Evolutionary conservation across 2,329 filamentous ascomycete genomes (phyloP).

Genomic region (Ophiosphaerella korrae): DNA sequence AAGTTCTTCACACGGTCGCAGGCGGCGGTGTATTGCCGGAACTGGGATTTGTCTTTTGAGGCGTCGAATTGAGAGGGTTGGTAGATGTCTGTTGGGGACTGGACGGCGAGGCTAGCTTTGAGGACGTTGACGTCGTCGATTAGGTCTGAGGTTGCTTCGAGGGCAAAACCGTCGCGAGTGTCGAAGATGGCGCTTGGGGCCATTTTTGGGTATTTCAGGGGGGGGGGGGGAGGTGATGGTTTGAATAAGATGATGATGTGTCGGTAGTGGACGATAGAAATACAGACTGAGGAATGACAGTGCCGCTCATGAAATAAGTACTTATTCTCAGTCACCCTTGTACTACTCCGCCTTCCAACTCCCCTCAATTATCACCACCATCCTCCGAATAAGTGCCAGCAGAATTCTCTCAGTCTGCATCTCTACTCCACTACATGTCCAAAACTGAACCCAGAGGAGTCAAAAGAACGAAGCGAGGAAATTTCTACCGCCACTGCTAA

Average conservation of each 20-base stretch:
- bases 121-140: slow-evolving; percentile 66
- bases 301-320: slow-evolving; percentile 11
- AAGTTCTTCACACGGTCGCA: slow-evolving; percentile 86
- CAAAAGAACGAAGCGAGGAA: slow-evolving; percentile 25
- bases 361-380: slow-evolving; percentile 9
- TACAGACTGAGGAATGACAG: too few relatives aligned
- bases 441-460: slow-evolving; percentile 17
- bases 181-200: slow-evolving; percentile 53
- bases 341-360: slow-evolving; percentile 10
- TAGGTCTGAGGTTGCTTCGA: slow-evolving; percentile 64
- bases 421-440: slow-evolving; percentile 23
- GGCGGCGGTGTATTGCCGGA: slow-evolving; percentile 82
- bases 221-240: not conserved
- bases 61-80: slow-evolving; percentile 70
- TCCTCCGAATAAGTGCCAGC: slow-evolving; percentile 17
- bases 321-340: slow-evolving; percentile 25
- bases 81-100: slow-evolving; percentile 57
- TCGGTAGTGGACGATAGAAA: too few relatives aligned
- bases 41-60: slow-evolving; percentile 77
- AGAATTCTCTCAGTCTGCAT: slow-evolving; percentile 23
- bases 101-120: slow-evolving; percentile 56
- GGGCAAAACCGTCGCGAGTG: slow-evolving; percentile 59
- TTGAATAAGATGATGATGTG: too few relatives aligned
- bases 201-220: slow-evolving; percentile 44
- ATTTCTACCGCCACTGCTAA: slow-evolving; percentile 32